Evolutionary conservation across 371 early-diverging fungal species (phyloP).

Genomic region (Zopfochytrium polystomum): DNA sequence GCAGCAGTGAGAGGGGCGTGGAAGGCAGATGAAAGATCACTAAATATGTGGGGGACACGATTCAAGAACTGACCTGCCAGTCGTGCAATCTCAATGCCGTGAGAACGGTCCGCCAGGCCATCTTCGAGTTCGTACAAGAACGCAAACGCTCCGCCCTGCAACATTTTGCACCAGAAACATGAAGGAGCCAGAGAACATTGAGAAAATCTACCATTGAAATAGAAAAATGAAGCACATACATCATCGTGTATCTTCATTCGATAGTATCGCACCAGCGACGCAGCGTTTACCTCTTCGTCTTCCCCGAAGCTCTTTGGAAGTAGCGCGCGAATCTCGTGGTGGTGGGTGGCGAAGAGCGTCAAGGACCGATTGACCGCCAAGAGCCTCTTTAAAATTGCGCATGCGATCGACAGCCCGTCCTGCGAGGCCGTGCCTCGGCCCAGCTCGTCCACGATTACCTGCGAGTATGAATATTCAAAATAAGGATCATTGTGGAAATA

Average conservation of each 20-base stretch:
- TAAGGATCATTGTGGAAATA: too few species aligned
- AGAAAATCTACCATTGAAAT: not conserved
- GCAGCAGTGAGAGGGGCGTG: too few species aligned
- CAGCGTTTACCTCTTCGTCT: slow-evolving; percentile 5
- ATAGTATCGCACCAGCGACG: slow-evolving; percentile 3
- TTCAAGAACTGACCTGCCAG: slow-evolving; percentile 23
- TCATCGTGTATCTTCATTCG: slow-evolving; percentile 27
- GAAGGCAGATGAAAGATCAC: too few species aligned
- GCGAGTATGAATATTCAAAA: too few species aligned
- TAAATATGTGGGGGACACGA: too few species aligned
- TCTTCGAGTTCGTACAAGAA: slow-evolving; percentile 18
- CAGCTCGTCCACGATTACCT: slow-evolving; percentile 97
- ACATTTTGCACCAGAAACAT: too few species aligned
- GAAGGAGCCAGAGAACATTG: not conserved
- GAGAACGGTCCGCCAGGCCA: slow-evolving; percentile 20
- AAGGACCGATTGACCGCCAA: slow-evolving; percentile 59
- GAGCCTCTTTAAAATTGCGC: slow-evolving; percentile 79
- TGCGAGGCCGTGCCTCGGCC: slow-evolving; percentile 95
- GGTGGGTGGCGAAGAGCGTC: slow-evolving; percentile 94
- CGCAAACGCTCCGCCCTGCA: slow-evolving; percentile 13
- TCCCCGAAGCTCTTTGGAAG: slow-evolving; percentile 3
- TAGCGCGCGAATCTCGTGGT: slow-evolving; percentile 70
- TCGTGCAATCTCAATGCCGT: slow-evolving; percentile 22
- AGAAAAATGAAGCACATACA: slow-evolving; percentile 6
- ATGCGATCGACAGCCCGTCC: slow-evolving; percentile 92